A percentile compares a stretch with the other conserved stretches of the same genome.
Evolutionary conservation across 2,329 filamentous ascomycete species (phyloP).

Genomic region (Tolypocladium amazonense): DNA sequence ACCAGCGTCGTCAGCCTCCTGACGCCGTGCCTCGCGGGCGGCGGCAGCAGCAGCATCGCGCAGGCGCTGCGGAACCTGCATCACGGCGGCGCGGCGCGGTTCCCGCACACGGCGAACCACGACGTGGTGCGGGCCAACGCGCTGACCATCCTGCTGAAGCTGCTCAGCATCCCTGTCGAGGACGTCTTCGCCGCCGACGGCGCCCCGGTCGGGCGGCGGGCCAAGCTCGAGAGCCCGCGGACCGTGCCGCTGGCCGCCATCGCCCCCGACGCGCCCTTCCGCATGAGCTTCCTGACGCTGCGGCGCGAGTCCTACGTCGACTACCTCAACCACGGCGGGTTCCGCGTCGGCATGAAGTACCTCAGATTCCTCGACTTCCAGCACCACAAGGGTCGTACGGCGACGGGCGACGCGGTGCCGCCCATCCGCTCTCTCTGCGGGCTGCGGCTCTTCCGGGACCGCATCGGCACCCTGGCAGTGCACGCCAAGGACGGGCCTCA

Average conservation of each 20-base stretch:
- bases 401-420: neutral
- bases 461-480: slow-evolving; percentile 2
- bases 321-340: neutral
- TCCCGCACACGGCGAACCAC: slow-evolving; percentile 5
- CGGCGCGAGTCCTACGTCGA: slow-evolving; percentile 1
- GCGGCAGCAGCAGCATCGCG: slow-evolving; percentile 1
- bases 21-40: neutral
- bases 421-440: neutral
- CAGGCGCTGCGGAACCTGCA: slow-evolving; percentile 4
- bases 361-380: slow-evolving; percentile 3
- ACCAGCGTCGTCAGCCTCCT: slow-evolving; percentile 2
- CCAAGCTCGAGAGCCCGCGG: slow-evolving; percentile 1
- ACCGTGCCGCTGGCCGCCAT: neutral
- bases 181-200: neutral
- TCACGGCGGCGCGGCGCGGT: slow-evolving; percentile 1
- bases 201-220: neutral
- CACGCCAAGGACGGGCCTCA: slow-evolving; percentile 3
- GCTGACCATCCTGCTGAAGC: slow-evolving; percentile 3
- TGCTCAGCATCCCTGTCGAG: slow-evolving; percentile 5
- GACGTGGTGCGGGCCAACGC: slow-evolving; percentile 6
- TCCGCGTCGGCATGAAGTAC: slow-evolving; percentile 3
- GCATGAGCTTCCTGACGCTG: slow-evolving; percentile 4
- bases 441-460: slow-evolving; percentile 3
- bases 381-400: neutral
- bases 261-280: neutral